A percentile compares a stretch with the other conserved stretches of the same genome.
Conservation (phyloP, 1,139 yeast species). For the Saccharomyces hybrid region DNA sequence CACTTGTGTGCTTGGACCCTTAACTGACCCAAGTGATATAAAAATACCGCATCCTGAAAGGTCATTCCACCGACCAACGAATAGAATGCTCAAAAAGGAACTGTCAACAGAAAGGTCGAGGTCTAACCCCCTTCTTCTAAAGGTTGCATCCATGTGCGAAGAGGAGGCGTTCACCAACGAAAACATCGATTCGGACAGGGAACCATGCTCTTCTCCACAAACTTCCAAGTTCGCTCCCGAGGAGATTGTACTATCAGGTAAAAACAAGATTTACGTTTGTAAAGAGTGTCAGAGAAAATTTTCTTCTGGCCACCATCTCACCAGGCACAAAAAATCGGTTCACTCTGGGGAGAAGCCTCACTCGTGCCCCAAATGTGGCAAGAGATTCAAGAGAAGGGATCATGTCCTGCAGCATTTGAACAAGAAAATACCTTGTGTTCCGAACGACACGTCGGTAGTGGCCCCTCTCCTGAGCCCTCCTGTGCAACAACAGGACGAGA, state of each 20-base stretch:
- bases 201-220: slow-evolving; percentile 7
- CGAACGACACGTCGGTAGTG: slow-evolving; percentile 7
- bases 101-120: not conserved
- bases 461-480: not conserved
- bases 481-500: not conserved
- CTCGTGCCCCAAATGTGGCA: too few relatives aligned
- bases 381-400: slow-evolving; percentile 31
- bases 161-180: not conserved
- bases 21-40: not conserved
- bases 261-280: slow-evolving; percentile 32
- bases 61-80: not conserved
- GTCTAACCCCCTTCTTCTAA: not conserved
- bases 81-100: not conserved
- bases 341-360: slow-evolving; percentile 27
- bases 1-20: not conserved
- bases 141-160: not conserved
- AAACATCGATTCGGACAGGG: not conserved
- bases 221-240: slow-evolving; percentile 23
- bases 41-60: not conserved
- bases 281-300: slow-evolving; percentile 32
- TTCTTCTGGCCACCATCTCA: slow-evolving; percentile 33
- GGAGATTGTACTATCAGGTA: slow-evolving; percentile 30
- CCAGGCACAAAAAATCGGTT: slow-evolving; percentile 34
- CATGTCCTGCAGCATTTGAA: slow-evolving; percentile 33
- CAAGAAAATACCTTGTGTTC: slow-evolving; percentile 32